Evolutionary conservation across 768 basidiomycete genomes (phyloP).

Genomic region (Austroboletus eburneus): DNA sequence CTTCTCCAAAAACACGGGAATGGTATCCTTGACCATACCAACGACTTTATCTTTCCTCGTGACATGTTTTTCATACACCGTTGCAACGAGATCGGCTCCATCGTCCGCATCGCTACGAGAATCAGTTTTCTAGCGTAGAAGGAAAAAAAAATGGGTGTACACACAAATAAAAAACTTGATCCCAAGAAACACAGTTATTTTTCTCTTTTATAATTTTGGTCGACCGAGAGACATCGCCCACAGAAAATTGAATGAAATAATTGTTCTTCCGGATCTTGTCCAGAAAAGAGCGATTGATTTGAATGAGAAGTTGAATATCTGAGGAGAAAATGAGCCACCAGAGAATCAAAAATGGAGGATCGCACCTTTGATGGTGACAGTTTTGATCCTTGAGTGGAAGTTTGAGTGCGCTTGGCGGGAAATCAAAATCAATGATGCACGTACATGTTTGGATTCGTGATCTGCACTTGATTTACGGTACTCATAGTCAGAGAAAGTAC

Average conservation of each 20-base stretch:
- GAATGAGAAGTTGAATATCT: constrained; percentile 8
- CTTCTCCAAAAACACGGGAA: no score
- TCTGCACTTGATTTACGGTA: no score
- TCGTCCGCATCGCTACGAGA: background rate
- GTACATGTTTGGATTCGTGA: no score
- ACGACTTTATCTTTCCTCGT: background rate
- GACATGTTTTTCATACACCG: background rate
- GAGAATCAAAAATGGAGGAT: no score
- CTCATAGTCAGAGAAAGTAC: no score
- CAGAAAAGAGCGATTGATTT: background rate
- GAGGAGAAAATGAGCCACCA: background rate
- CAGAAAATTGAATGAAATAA: no score
- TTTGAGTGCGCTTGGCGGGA: no score
- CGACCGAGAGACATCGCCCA: background rate
- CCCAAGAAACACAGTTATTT: background rate
- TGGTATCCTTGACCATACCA: background rate
- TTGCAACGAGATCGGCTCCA: background rate
- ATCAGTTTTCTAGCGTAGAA: background rate
- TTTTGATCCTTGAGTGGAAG: constrained; percentile 2
- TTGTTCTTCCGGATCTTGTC: no score
- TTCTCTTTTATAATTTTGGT: background rate
- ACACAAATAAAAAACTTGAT: background rate
- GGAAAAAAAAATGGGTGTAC: background rate
- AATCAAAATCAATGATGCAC: no score
- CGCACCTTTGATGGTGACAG: constrained; percentile 4